Evolutionary conservation across 352 stramenopile species (phyloP).

Genomic region (Elongisporangium prolatum): DNA sequence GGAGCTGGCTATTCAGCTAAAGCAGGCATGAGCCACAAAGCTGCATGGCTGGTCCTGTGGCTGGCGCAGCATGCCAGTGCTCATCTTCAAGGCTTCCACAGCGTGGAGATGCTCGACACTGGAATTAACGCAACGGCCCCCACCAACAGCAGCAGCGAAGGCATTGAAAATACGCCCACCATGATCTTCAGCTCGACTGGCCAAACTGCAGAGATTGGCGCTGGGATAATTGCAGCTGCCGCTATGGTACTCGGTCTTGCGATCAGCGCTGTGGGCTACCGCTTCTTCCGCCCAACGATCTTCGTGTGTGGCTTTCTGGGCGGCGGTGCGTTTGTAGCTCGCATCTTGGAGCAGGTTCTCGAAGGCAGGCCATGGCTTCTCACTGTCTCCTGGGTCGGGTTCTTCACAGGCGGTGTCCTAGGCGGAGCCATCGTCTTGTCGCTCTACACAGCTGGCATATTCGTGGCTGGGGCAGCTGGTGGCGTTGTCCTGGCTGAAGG

Average conservation of each 20-base stretch:
- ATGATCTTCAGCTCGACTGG: conserved; percentile 28
- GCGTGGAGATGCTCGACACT: conserved; percentile 8
- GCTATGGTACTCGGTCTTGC: conserved; percentile 40
- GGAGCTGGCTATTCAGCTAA: not conserved
- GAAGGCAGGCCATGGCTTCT: conserved; percentile 42
- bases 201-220: conserved; percentile 27
- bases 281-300: conserved; percentile 50
- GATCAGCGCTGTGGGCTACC: conserved; percentile 45
- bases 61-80: not conserved
- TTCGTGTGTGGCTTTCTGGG: conserved; percentile 58
- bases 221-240: conserved; percentile 28
- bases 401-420: conserved; percentile 52
- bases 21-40: not conserved
- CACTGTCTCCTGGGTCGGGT: conserved; percentile 66
- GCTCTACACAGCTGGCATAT: conserved; percentile 46
- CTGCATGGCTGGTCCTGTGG: not conserved
- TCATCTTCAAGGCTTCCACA: not conserved
- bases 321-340: conserved; percentile 42
- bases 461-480: conserved; percentile 47
- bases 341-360: conserved; percentile 50
- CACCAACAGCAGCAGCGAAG: conserved; percentile 15
- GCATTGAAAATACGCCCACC: conserved; percentile 9
- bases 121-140: conserved; percentile 6
- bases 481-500: conserved; percentile 51
- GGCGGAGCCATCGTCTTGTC: conserved; percentile 44